Percentiles rank a stretch among this genome's conserved stretches.
These are phyloP conservation scores for Ascochyta lentis DNA, from an alignment of 2,329 filamentous ascomycete species.

Conservation along the genomic window DNA sequence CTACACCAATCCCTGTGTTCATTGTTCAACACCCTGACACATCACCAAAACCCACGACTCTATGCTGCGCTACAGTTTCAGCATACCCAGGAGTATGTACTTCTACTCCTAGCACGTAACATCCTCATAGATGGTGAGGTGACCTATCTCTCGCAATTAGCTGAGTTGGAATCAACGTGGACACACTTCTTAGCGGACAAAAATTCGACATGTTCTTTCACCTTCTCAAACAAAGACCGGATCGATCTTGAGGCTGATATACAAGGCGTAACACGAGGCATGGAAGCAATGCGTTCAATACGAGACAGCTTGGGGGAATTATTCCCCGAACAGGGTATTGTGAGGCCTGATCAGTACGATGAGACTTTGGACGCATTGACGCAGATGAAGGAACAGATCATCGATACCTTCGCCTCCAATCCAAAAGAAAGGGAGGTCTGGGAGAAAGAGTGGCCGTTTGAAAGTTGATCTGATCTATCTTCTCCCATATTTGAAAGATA, in stretches of 20 bases:
- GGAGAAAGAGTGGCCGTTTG: slow-evolving; percentile 17
- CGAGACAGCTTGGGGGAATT: slow-evolving; percentile 32
- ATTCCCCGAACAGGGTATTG: slow-evolving; percentile 35
- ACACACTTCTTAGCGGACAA: slow-evolving; percentile 25
- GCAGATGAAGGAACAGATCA: slow-evolving; percentile 35
- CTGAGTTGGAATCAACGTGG: slow-evolving; percentile 38
- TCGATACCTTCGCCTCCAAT: slow-evolving; percentile 27
- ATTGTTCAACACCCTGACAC: slow-evolving; percentile 21
- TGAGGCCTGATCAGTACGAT: slow-evolving; percentile 33
- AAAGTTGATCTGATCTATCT: background rate
- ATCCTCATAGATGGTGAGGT: slow-evolving; percentile 47
- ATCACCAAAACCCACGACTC: slow-evolving; percentile 31
- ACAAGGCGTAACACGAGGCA: slow-evolving; percentile 32
- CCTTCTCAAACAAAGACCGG: slow-evolving; percentile 31
- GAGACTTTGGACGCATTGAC: slow-evolving; percentile 31
- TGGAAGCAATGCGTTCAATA: slow-evolving; percentile 37
- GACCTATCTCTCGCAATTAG: slow-evolving; percentile 33
- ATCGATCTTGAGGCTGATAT: slow-evolving; percentile 32
- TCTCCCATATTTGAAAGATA: too few species aligned
- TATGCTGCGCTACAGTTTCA: slow-evolving; percentile 43
- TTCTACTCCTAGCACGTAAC: slow-evolving; percentile 43
- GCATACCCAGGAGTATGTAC: slow-evolving; percentile 32
- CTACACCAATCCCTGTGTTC: slow-evolving; percentile 11
- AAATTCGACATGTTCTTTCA: slow-evolving; percentile 24
- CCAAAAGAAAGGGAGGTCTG: slow-evolving; percentile 29